Percentiles rank a stretch among this genome's conserved stretches.
Evolutionary conservation across 208 protist species (phyloP).

Genomic region (Acanthamoeba triangularis): DNA sequence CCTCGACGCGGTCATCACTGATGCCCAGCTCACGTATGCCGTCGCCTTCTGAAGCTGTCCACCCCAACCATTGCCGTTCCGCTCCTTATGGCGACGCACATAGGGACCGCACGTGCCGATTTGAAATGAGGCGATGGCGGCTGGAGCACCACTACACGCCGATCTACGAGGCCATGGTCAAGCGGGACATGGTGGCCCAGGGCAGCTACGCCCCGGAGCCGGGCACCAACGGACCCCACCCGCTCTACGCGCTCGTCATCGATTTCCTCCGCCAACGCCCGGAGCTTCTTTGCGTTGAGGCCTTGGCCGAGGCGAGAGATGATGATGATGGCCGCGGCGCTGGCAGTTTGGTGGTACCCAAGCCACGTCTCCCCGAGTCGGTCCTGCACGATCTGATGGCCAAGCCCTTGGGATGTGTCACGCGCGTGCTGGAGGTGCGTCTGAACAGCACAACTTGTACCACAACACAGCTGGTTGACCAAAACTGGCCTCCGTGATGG

Average conservation of each 20-base stretch:
- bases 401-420: background rate
- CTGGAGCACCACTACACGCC: background rate
- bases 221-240: background rate
- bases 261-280: background rate
- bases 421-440: background rate
- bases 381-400: background rate
- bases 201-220: background rate
- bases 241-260: background rate
- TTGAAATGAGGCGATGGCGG: background rate
- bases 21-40: background rate
- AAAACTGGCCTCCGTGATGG: no score
- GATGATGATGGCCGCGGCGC: no score
- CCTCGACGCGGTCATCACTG: background rate
- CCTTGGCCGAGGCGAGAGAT: background rate
- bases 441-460: no score
- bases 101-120: background rate
- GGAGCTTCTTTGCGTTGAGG: no score
- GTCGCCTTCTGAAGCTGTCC: no score
- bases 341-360: background rate
- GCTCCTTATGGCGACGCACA: no score
- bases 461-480: no score
- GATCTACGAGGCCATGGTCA: background rate
- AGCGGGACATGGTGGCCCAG: background rate
- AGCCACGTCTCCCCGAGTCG: background rate
- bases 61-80: no score